These are phyloP conservation scores for Selaginella moellendorffii DNA, from an alignment of 75 land plant species.

Conservation along the genomic window DNA sequence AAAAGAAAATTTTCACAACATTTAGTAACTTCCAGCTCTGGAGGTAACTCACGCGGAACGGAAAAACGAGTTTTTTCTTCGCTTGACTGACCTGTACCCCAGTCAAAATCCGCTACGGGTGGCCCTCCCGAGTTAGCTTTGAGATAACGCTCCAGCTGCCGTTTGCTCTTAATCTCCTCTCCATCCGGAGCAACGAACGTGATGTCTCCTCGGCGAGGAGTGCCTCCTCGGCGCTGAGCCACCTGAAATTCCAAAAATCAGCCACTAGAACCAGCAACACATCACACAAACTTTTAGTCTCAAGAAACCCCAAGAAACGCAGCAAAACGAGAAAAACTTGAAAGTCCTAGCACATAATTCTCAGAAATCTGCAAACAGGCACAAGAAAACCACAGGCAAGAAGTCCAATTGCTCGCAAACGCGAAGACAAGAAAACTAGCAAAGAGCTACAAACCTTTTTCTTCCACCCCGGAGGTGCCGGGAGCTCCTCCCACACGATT, in stretches of 20 bases:
- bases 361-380: background rate
- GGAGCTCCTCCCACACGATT: conserved; percentile 4
- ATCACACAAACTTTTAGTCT: no score
- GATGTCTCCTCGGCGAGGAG: conserved; percentile 48
- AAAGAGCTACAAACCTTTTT: no score
- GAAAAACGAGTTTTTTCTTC: no score
- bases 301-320: background rate
- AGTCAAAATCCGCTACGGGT: conserved; percentile 46
- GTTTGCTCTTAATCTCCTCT: conserved; percentile 57
- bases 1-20: no score
- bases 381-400: background rate
- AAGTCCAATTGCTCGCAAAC: background rate
- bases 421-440: no score
- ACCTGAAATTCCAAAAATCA: conserved; percentile 11
- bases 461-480: conserved; percentile 11
- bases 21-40: no score
- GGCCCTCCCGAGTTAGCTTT: conserved; percentile 60
- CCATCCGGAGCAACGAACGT: conserved; percentile 55
- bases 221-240: conserved; percentile 25
- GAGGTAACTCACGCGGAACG: no score
- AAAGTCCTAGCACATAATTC: background rate
- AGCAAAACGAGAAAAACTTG: background rate
- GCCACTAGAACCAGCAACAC: no score
- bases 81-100: conserved; percentile 57
- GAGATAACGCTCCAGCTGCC: conserved; percentile 55